These are phyloP conservation scores for Chrysosporium keratinophilum DNA, from an alignment of 2,329 filamentous ascomycete genomes.

Conservation along the genomic window DNA sequence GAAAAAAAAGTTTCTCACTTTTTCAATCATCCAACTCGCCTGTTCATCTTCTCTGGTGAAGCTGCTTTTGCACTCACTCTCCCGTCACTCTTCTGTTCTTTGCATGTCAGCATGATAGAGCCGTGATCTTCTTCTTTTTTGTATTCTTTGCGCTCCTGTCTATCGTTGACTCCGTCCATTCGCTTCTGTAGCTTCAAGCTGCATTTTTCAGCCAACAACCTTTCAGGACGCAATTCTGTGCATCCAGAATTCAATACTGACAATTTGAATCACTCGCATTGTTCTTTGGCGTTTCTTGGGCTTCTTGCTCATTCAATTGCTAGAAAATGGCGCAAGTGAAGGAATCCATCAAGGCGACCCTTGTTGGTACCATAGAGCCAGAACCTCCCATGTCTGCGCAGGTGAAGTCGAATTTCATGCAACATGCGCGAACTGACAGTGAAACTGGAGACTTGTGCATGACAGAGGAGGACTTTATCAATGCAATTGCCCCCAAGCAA, in stretches of 20 bases:
- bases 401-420: slow-evolving; percentile 64
- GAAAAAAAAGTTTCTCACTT: slow-evolving; percentile 5
- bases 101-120: not conserved
- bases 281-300: not conserved
- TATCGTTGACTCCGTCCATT: slow-evolving; percentile 1
- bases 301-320: not conserved
- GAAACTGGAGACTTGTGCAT: slow-evolving; percentile 68
- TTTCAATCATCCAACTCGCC: not conserved
- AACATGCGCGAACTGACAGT: slow-evolving; percentile 64
- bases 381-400: slow-evolving; percentile 59
- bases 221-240: not conserved
- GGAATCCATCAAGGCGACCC: slow-evolving; percentile 66
- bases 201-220: not conserved
- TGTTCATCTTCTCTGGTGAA: not conserved
- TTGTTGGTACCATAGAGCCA: slow-evolving; percentile 51
- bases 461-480: slow-evolving; percentile 75
- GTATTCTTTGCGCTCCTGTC: not conserved
- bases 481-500: slow-evolving; percentile 72
- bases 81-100: not conserved
- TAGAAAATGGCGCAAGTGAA: slow-evolving; percentile 44
- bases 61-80: not conserved
- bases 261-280: not conserved
- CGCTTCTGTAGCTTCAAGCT: not conserved
- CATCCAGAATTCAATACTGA: not conserved
- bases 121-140: not conserved